phyloP scores from a whole-genome alignment of 805 yeast species.

The Suhomyces emberorum region DNA sequence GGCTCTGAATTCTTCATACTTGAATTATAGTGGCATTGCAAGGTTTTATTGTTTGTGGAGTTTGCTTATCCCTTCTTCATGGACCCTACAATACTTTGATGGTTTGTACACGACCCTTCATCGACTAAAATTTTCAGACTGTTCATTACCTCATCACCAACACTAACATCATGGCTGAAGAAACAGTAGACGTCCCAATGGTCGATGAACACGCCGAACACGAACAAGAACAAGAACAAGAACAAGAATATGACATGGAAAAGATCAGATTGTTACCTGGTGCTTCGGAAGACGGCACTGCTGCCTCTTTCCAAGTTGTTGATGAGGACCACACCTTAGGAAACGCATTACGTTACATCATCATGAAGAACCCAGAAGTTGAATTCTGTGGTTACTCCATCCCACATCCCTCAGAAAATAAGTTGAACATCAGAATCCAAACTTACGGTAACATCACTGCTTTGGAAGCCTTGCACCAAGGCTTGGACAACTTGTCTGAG shows the following conservation, averaged over 20 bases:
- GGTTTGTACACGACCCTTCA: slow-evolving; percentile 5
- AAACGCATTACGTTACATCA: slow-evolving; percentile 86
- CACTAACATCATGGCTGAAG: slow-evolving; percentile 17
- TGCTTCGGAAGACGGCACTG: slow-evolving; percentile 86
- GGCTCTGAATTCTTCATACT: no score
- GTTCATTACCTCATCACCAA: not conserved
- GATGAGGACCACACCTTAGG: slow-evolving; percentile 98
- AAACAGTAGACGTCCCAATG: slow-evolving; percentile 20
- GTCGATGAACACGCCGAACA: slow-evolving; percentile 14
- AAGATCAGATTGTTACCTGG: slow-evolving; percentile 77
- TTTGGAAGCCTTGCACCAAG: slow-evolving; percentile 87
- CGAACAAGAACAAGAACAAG: slow-evolving; percentile 29
- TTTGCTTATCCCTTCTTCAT: not conserved
- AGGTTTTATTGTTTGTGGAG: no score
- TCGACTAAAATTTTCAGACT: slow-evolving; percentile 7
- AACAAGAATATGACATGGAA: slow-evolving; percentile 50
- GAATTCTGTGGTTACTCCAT: slow-evolving; percentile 98
- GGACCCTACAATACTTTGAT: not conserved
- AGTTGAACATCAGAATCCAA: slow-evolving; percentile 87
- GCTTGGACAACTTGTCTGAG: slow-evolving; percentile 78
- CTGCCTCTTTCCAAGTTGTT: slow-evolving; percentile 88
- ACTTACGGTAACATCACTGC: slow-evolving; percentile 87
- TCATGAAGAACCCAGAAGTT: slow-evolving; percentile 96
- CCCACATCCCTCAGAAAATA: slow-evolving; percentile 95
- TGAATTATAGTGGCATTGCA: no score